Evolutionary conservation across 2,329 filamentous ascomycete genomes (phyloP), one percentile per base, ranked within the genome.

Genomic region (Basipetospora chlamydospora): DNA sequence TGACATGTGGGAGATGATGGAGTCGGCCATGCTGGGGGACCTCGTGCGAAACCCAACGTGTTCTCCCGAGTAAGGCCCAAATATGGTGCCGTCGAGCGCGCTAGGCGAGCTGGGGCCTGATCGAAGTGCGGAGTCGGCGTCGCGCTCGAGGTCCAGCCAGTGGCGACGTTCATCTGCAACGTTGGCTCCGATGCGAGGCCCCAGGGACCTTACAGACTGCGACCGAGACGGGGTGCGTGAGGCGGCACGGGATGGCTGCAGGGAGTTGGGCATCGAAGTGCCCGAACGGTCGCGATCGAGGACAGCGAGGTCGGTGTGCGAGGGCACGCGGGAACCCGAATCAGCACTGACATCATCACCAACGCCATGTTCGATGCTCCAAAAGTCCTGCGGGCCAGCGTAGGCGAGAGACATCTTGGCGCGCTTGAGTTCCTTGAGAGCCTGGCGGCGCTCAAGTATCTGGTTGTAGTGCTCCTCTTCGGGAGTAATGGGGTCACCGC

Each of bases 351-450:
- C 61, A 28, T 75, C 71, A 17, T 71, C 67, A 22, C 65, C 65
- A 26, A 63, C 73, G 32, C 80, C 83, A 51, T 86, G 75, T 49
- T 95, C 84, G 41, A 87, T 67, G 58, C 86, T 94, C 85, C 86
- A 95, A 30, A 72, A 73, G 32, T 80, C 74, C 21, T 74, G 67
- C 1, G 68, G 66, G 1, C 60, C 63, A n/a, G 58, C 57, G 34
- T 66, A 64, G 18, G 60, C 55, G 41, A 61, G 58, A 4, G 64
- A 60, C 56, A 68, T 63, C 42, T 62, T 70, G n/a, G 64, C 66
- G 32, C 71, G 60, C 49, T 75, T 73, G 39, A 66, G 46, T 31
- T 75, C 66, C 41, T 71, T 75, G 35, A 72, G 49, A 33, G 64
- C 64, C 26, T 72, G 68, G 7, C 73, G 69, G 42, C 68, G 67